Evolutionary conservation across 805 yeast species (phyloP), one percentile per base, ranked within the genome.

Genomic region (Starmerella ratchasimensis): DNA sequence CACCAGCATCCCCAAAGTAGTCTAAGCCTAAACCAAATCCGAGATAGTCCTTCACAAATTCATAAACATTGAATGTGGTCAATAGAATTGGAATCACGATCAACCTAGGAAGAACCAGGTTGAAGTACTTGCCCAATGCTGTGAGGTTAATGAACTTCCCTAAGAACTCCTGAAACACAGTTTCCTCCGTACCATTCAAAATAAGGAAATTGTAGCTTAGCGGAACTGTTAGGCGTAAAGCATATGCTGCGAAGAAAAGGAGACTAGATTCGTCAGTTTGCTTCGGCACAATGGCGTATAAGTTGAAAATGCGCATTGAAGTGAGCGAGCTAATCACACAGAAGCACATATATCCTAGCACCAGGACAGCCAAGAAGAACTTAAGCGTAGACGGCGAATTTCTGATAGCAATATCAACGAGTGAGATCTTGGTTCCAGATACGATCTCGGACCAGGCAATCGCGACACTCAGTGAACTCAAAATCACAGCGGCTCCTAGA

Each of bases 191-290:
- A 2, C 72, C 65, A 41, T 77, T 67, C 37, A 82, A 61, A 35
- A 80, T 78, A 39, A 81, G 56, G 53, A 79, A 82, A 57, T 82
- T 82, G 59, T 78, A 82, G 19, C 81, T 73, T 44, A 82, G 62
- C 9, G 94, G 94, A 10, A 82, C 75, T 0, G 93, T 80, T 53
- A 82, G 62, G 45, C 94, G 72, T 36, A 86, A 78, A 15, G 81
- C 74, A 50, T 82, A 81, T 50, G 80, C 77, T 16, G 84, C 73
- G 55, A 80, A 82, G 53, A 81, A 82, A 24, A 81, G 66, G 17
- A 79, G 68, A 13, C 82, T 74, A 0, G 80, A 78, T 0, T 81
- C 77, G 52, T 78, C 88, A 0, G 88, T 76, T 37, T 74, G 68
- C 44, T 67, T 68, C 15, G 76, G 73, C 11, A 79, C 83, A 41